These are phyloP conservation scores for Glomus cerebriforme DNA, from an alignment of 192 early-diverging fungal species.

Conservation along the genomic window DNA sequence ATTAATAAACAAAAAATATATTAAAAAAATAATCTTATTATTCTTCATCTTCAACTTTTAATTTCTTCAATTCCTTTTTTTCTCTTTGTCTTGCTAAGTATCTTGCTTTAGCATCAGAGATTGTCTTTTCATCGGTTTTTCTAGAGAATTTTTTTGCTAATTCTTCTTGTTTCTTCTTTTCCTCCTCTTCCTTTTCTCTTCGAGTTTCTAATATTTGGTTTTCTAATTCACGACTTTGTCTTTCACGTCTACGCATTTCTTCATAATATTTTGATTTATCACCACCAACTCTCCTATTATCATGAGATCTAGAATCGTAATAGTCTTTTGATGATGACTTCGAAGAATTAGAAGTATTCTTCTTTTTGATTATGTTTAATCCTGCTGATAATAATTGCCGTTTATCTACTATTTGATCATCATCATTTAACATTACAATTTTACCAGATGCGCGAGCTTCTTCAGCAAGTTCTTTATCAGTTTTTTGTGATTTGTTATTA, in stretches of 20 bases:
- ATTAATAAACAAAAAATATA: not conserved
- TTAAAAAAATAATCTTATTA: not conserved
- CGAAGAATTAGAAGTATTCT: slow-evolving; percentile 33
- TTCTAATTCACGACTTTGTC: slow-evolving; percentile 42
- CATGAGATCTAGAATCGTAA: slow-evolving; percentile 37
- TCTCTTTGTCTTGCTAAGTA: slow-evolving; percentile 52
- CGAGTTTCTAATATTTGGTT: slow-evolving; percentile 49
- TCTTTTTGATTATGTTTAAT: slow-evolving; percentile 57
- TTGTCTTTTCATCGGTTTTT: slow-evolving; percentile 42
- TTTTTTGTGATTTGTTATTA: slow-evolving; percentile 32
- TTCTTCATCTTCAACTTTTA: not conserved
- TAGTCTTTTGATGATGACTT: not conserved
- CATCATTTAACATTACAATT: slow-evolving; percentile 63
- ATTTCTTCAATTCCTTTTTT: slow-evolving; percentile 23
- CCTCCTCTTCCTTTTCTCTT: slow-evolving; percentile 43
- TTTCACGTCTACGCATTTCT: slow-evolving; percentile 33
- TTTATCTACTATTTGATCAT: slow-evolving; percentile 77
- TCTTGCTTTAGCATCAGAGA: slow-evolving; percentile 42
- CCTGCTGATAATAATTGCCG: slow-evolving; percentile 66
- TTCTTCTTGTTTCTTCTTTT: slow-evolving; percentile 50
- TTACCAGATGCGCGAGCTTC: slow-evolving; percentile 43
- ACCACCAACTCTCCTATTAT: slow-evolving; percentile 29
- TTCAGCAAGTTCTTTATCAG: slow-evolving; percentile 38
- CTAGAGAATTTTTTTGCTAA: slow-evolving; percentile 32
- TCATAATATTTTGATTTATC: not conserved